Evolutionary conservation across 352 stramenopile genomes (phyloP).

Genomic region (Globisporangium ultimum): DNA sequence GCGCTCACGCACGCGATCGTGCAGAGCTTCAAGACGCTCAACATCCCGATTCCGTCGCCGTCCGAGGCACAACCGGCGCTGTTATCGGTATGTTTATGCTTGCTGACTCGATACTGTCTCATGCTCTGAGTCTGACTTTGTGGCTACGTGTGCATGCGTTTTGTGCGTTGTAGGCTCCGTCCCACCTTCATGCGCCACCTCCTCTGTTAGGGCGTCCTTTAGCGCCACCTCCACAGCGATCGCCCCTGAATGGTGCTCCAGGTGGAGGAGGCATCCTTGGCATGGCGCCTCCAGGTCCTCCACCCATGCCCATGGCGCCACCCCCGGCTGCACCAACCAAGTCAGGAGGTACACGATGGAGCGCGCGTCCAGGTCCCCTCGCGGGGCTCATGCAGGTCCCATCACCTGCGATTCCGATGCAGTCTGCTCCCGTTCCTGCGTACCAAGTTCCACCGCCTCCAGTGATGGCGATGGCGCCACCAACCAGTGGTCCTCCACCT

Average conservation of each 20-base stretch:
- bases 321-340: conserved; percentile 29
- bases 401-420: neutral
- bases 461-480: conserved; percentile 23
- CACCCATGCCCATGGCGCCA: conserved; percentile 43
- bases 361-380: conserved; percentile 51
- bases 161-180: neutral
- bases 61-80: conserved; percentile 54
- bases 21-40: conserved; percentile 80
- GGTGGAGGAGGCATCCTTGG: conserved; percentile 13
- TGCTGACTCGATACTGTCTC: no score
- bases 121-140: no score
- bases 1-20: conserved; percentile 82
- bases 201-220: conserved; percentile 11
- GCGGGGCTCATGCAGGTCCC: conserved; percentile 15
- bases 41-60: conserved; percentile 72
- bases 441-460: conserved; percentile 17
- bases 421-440: neutral
- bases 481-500: conserved; percentile 17
- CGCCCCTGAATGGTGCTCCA: conserved; percentile 14
- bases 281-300: conserved; percentile 20
- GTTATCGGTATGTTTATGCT: conserved; percentile 20
- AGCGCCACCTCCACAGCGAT: conserved; percentile 15
- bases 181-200: conserved; percentile 10
- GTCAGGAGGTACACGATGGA: conserved; percentile 57
- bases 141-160: neutral